Evolutionary conservation across 768 basidiomycete species (phyloP), one percentile per base, ranked within the genome.

Genomic region (Hygrocybe punicea): DNA sequence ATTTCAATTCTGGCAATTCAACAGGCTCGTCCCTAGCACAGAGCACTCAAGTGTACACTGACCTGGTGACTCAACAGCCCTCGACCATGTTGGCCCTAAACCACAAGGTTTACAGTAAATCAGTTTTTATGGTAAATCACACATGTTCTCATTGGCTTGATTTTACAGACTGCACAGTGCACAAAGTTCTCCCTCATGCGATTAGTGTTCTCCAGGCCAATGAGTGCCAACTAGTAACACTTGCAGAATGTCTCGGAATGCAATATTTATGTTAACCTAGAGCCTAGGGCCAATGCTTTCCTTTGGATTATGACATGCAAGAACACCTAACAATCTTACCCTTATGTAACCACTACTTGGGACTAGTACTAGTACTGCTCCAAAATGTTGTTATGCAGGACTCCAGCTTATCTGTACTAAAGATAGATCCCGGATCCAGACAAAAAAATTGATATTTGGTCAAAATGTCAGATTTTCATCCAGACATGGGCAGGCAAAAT

Each of bases 181-280:
- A 65, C 34, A 60, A 72, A 35, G 68, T 75, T 13, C 60, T 79
- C 44, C 76, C 77, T 0, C 72, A 74, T 57, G 77, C 71, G 9
- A 76, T 80, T 51, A 52, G 62, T 24, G 60, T 59, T 25, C 69
- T 81, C 35, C 62, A 77, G 57, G 58, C 47, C 0, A 76, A 75
- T 2, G 78, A 77, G 2, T 79, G 80, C 66, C 65, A 58, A 16
- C 65, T 81, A 13, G 79, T 79, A 14, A 75, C 73, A 4, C 56
- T 80, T 5, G 72, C 78, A 0, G 75, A 78, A 35, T 81, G 78
- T 54, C 67, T 76, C 10, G 78, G 75, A 2, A 60, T 61, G 54
- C n/a, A n/a, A n/a, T n/a, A n/a, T n/a, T n/a, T n/a, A n/a, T n/a
- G n/a, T n/a, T n/a, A n/a, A n/a, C n/a, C n/a, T n/a, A n/a, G n/a